Base-by-base conservation (phyloP, 805 yeast species). In the Starmerella riodocensis region DNA sequence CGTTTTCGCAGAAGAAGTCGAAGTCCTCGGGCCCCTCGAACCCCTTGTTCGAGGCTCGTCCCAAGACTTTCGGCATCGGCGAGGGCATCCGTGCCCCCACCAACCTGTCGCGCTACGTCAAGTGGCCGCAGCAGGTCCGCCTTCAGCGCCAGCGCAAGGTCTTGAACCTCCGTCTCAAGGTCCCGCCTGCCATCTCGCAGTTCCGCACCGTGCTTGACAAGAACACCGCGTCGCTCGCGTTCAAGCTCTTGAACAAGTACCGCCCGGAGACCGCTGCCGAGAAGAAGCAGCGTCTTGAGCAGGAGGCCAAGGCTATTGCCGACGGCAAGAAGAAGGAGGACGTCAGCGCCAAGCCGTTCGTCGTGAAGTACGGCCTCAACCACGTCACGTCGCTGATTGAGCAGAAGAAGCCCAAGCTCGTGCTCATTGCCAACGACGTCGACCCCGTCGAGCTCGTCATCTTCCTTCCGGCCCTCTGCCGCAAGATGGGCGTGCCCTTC, bases 401-500 rank as follows among this genome's bases (percentile, higher is more conserved):
- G 78, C 83, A 84, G 93, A 91, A 88, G 81, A 88, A 88, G 78
- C 93, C 95, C 56, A 83, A 84, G 71, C 76, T 88, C 59, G 96
- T 88, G 50, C 76, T 88, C 68, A 88, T 88, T 61, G 97, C 98
- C 66, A 80, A 88, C 74, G 98, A 88, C 59, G 98, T 88, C 60
- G 98, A 88, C 75, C 98, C 98, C 63, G 82, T 88, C 63, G 98
- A 88, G 74, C 75, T 88, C 64, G 97, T 88, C 56, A 73, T 88
- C 61, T 88, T 83, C 80, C 73, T 88, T 59, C 98, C 98, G 64
- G 96, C 98, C 69, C 76, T 88, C 64, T 88, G 96, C 75, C 84
- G 88, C 74, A 91, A 91, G 80, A 77, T 88, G 93, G 97, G 96
- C 72, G 86, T 91, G 53, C 97, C 98, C 66, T 86, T 86, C 76